Evolutionary conservation across 1,139 yeast species (phyloP).

Genomic region (Saccharomycopsis hybrid): DNA sequence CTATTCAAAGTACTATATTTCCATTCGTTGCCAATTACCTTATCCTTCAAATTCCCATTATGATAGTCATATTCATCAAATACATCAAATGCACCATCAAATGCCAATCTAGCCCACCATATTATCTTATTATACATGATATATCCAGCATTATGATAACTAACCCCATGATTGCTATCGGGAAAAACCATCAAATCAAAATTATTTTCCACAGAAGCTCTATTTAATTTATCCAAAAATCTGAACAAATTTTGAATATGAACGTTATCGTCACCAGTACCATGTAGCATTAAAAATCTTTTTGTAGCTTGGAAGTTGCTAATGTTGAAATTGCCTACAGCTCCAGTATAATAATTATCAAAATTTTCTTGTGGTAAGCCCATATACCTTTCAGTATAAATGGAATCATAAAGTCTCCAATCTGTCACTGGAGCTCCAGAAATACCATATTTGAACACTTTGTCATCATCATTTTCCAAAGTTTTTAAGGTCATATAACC

Average conservation of each 20-base stretch:
- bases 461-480: conserved; percentile 55
- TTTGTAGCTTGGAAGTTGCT: conserved; percentile 41
- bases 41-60: conserved; percentile 11
- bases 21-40: too few relatives aligned
- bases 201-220: conserved; percentile 50
- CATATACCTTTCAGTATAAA: conserved; percentile 77
- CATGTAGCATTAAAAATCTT: conserved; percentile 67
- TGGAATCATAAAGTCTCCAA: conserved; percentile 70
- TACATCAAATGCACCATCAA: conserved; percentile 36
- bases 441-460: conserved; percentile 61
- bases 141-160: conserved; percentile 61
- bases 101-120: conserved; percentile 52
- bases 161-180: conserved; percentile 68
- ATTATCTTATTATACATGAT: conserved; percentile 62
- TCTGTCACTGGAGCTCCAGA: conserved; percentile 80
- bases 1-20: neutral
- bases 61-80: conserved; percentile 19
- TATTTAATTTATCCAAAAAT: conserved; percentile 54
- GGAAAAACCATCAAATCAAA: conserved; percentile 73
- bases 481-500: conserved; percentile 74
- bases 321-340: conserved; percentile 41
- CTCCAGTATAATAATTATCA: conserved; percentile 47
- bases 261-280: conserved; percentile 79
- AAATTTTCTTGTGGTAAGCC: conserved; percentile 59
- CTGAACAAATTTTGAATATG: conserved; percentile 69